Conservation (phyloP, 306 rosid species). For the Spatholobus suberectus region DNA sequence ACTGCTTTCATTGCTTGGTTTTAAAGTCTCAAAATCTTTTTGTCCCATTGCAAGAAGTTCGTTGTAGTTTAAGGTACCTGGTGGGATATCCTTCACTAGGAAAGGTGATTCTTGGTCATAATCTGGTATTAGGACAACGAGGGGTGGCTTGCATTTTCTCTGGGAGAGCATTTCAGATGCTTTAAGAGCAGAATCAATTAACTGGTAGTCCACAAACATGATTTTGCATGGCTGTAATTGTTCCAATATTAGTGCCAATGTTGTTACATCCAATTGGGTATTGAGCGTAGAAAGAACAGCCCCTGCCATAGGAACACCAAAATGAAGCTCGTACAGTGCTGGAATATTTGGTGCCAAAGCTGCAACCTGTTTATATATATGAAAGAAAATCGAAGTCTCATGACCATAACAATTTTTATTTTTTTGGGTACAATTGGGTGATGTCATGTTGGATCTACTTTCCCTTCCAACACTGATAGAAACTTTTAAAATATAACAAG, state of each 20-base stretch:
- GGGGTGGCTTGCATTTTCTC: conserved; percentile 56
- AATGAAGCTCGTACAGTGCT: conserved; percentile 81
- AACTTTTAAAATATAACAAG: neutral
- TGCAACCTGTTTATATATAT: conserved; percentile 58
- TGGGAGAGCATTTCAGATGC: conserved; percentile 48
- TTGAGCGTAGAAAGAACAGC: conserved; percentile 77
- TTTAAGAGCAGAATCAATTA: conserved; percentile 52
- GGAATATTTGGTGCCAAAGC: conserved; percentile 84
- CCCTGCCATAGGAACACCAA: conserved; percentile 85
- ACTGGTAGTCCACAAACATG: conserved; percentile 66
- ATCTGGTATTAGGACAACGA: conserved; percentile 57
- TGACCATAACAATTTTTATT: neutral
- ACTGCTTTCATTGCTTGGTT: conserved; percentile 54
- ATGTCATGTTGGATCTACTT: neutral
- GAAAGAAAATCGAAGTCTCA: neutral
- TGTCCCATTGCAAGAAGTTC: conserved; percentile 45
- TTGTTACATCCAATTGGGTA: conserved; percentile 55
- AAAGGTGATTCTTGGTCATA: conserved; percentile 31
- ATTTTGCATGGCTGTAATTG: conserved; percentile 65
- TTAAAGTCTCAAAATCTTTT: conserved; percentile 44
- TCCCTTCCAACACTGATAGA: too few species aligned
- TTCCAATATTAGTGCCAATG: conserved; percentile 59
- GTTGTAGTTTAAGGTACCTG: conserved; percentile 48
- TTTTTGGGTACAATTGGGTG: neutral
- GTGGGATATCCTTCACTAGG: conserved; percentile 40